phyloP scores from a whole-genome alignment of 495 filamentous ascomycete species.

The Penicillium pulvis region DNA sequence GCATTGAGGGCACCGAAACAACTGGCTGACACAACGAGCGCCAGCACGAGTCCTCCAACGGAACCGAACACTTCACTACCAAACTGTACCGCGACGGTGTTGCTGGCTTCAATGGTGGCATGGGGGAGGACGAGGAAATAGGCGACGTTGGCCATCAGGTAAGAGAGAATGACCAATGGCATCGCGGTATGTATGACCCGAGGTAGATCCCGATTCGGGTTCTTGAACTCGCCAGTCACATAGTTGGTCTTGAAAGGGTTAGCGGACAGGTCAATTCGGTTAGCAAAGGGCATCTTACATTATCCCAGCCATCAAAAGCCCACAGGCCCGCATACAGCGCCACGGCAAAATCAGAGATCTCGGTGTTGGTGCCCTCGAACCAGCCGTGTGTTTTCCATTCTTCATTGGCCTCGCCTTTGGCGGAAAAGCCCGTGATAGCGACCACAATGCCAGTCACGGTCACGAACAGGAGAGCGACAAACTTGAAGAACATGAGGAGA shows the following conservation, averaged over 20 bases:
- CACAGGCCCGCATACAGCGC: conserved; percentile 94
- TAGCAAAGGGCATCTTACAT: conserved; percentile 58
- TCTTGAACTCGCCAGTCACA: conserved; percentile 92
- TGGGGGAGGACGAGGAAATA: conserved; percentile 96
- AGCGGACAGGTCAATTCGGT: not conserved
- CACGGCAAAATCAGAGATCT: conserved; percentile 82
- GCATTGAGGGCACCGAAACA: conserved; percentile 94
- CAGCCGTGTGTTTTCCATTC: conserved; percentile 89
- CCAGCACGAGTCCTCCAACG: conserved; percentile 78
- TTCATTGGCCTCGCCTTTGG: conserved; percentile 68
- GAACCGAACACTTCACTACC: conserved; percentile 87
- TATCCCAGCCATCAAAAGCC: conserved; percentile 99
- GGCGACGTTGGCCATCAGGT: conserved; percentile 85
- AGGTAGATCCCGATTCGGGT: conserved; percentile 86
- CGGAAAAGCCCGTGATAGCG: conserved; percentile 79
- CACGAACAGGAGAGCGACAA: conserved; percentile 83
- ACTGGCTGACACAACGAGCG: conserved; percentile 82
- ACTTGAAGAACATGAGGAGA: conserved; percentile 95
- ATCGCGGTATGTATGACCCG: conserved; percentile 96
- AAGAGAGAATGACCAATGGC: conserved; percentile 88
- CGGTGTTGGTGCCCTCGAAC: conserved; percentile 85
- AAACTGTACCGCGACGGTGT: conserved; percentile 94
- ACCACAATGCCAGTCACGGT: conserved; percentile 89
- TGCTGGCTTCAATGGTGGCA: conserved; percentile 73
- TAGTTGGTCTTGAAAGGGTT: conserved; percentile 73